Evolutionary conservation across 495 filamentous ascomycete species (phyloP).

Genomic region (Tuber magnatum): DNA sequence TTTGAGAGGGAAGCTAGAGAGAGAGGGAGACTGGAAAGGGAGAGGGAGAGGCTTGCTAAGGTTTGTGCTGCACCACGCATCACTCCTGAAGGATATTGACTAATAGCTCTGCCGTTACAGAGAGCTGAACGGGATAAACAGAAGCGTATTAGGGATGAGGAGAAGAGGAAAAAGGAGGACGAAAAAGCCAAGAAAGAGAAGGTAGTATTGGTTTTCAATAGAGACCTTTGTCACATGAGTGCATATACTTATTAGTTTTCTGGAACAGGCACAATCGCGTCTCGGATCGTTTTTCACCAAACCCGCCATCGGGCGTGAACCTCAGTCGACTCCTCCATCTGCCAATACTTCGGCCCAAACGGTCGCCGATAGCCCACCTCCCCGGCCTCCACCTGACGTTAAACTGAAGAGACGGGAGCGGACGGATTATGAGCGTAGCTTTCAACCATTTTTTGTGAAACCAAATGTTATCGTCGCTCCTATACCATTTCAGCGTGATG

Average conservation of each 20-base stretch:
- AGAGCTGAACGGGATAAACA: conserved; percentile 47
- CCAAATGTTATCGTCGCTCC: conserved; percentile 58
- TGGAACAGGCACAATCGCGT: conserved; percentile 50
- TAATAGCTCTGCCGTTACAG: conserved; percentile 43
- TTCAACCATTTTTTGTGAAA: conserved; percentile 72
- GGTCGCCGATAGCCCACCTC: conserved; percentile 31
- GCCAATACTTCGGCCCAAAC: conserved; percentile 13
- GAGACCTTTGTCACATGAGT: conserved; percentile 2
- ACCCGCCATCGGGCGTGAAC: conserved; percentile 44
- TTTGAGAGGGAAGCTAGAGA: conserved; percentile 50
- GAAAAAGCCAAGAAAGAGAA: conserved; percentile 61
- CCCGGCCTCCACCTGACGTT: conserved; percentile 22
- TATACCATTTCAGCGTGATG: conserved; percentile 44
- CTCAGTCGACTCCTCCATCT: conserved; percentile 32
- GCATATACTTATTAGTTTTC: conserved; percentile 20
- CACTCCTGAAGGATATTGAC: conserved; percentile 41
- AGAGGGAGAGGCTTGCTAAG: conserved; percentile 44
- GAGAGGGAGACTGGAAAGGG: conserved; percentile 44
- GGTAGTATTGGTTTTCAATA: conserved; percentile 51
- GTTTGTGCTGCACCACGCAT: conserved; percentile 43
- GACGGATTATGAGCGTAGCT: conserved; percentile 62
- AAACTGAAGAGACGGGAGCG: conserved; percentile 39
- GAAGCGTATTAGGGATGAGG: conserved; percentile 48
- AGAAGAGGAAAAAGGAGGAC: conserved; percentile 55
- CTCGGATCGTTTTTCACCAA: conserved; percentile 59